Base-by-base conservation (phyloP, 306 rosid genomes). In the Rosa multiflora region DNA sequence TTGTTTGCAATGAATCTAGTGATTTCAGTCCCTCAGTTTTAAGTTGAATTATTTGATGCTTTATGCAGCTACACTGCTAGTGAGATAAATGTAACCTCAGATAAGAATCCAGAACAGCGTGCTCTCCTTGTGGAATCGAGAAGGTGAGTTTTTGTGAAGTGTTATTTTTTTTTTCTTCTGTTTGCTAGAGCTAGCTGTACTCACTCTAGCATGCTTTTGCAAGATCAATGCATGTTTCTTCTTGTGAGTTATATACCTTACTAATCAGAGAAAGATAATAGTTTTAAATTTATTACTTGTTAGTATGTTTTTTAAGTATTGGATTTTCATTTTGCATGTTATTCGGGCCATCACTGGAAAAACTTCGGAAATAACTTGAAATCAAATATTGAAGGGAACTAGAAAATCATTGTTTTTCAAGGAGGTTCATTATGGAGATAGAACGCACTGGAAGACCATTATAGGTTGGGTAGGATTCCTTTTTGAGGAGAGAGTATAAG, bases 51-150 rank as follows among this genome's bases (percentile, higher is more conserved):
- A 72, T 75, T 72, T 56, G 32, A 46, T 76, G 48, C 37, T 73
- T 72, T 59, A 64, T 80, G 81, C 93, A 94, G 98, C 82, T 87
- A 89, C 87, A 87, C 96, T n/a, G 88, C 86, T 18, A 76, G 86
- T 5, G 97, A 92, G 88, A 42, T 78, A 66, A 91, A 83, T 81
- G 70, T 70, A 39, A 75, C 72, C 68, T 92, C 91, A 61, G 89
- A 85, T 63, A 89, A 85, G 80, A 80, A 78, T 85, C 85, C 82
- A 10, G 97, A 94, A 83, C 97, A 88, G 82, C 97, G 83, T 77
- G 92, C 98, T 70, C 86, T 89, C 75, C 98, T 94, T 74, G 87
- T 87, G 82, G 92, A 92, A 75, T 89, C 98, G 26, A 94, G 89
- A 87, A 91, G 97, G 98, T 92, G 26, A 26, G 26, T 26, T 26